phyloP scores from a whole-genome alignment of 2,329 filamentous ascomycete genomes.

The Xylaria sp. region DNA sequence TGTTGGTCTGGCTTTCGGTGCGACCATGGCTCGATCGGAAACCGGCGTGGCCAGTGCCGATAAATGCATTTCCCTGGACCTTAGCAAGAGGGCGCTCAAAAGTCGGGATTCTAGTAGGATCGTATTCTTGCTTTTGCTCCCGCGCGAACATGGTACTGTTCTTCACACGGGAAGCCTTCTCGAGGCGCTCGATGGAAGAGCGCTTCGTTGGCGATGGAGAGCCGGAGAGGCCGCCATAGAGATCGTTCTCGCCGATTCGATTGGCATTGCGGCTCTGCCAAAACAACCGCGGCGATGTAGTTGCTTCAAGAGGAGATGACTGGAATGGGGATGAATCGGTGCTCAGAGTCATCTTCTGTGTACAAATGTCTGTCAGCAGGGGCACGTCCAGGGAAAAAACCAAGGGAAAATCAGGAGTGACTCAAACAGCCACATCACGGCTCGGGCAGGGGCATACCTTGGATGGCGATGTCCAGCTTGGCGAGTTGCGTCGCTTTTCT shows the following conservation, averaged over 20 bases:
- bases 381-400: conserved; percentile 33
- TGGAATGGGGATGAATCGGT: conserved; percentile 87
- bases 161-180: conserved; percentile 93
- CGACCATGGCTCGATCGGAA: conserved; percentile 63
- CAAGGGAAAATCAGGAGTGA: conserved; percentile 27
- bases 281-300: conserved; percentile 84
- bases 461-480: conserved; percentile 82
- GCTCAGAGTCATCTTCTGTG: conserved; percentile 74
- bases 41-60: conserved; percentile 65
- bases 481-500: conserved; percentile 89
- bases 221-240: conserved; percentile 67
- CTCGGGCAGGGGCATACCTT: conserved; percentile 66
- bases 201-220: conserved; percentile 80
- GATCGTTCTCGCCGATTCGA: conserved; percentile 75
- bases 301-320: conserved; percentile 77
- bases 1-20: conserved; percentile 69
- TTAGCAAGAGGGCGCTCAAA: conserved; percentile 85
- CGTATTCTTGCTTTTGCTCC: conserved; percentile 92
- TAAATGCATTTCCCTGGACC: conserved; percentile 78
- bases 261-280: conserved; percentile 82
- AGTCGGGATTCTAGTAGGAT: conserved; percentile 79
- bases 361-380: conserved; percentile 47
- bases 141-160: conserved; percentile 97
- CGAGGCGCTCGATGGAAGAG: conserved; percentile 93
- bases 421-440: conserved; percentile 35